Percentiles rank a stretch among this genome's conserved stretches.
Evolutionary conservation across 2,329 filamentous ascomycete species (phyloP).

Genomic region (Dothideomycetes sp.): DNA sequence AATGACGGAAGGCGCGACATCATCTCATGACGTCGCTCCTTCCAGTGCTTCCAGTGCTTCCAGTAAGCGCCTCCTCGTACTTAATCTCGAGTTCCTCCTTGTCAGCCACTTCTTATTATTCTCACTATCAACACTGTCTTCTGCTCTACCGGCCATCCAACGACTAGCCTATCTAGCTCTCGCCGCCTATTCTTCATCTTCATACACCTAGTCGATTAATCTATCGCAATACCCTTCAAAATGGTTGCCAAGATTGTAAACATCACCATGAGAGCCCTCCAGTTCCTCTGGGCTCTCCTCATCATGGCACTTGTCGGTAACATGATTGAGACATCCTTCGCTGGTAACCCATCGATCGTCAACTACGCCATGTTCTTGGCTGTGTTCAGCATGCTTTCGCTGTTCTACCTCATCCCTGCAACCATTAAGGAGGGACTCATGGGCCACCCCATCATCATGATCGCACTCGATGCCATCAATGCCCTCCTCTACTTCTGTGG

Average conservation of each 20-base stretch:
- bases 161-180: slow-evolving; percentile 1
- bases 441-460: slow-evolving; percentile 42
- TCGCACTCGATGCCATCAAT: slow-evolving; percentile 50
- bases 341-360: slow-evolving; percentile 49
- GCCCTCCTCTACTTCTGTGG: slow-evolving; percentile 62
- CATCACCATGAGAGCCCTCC: slow-evolving; percentile 21
- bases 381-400: slow-evolving; percentile 55
- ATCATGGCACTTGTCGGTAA: slow-evolving; percentile 54
- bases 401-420: slow-evolving; percentile 53
- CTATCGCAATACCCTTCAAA: slow-evolving; percentile 5
- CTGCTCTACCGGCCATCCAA: slow-evolving; percentile 2
- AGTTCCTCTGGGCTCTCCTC: slow-evolving; percentile 53
- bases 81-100: slow-evolving; percentile 11
- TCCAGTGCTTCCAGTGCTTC: background rate
- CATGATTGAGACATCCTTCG: slow-evolving; percentile 46
- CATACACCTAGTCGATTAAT: slow-evolving; percentile 7
- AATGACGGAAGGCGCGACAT: slow-evolving; percentile 2
- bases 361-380: slow-evolving; percentile 60
- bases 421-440: slow-evolving; percentile 45
- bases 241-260: slow-evolving; percentile 20
- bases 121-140: background rate
- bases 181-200: slow-evolving; percentile 7
- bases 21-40: slow-evolving; percentile 1
- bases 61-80: background rate
- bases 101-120: slow-evolving; percentile 7